Evolutionary conservation across 331 rosid genomes (phyloP).

Genomic region (Malus hybrid): DNA sequence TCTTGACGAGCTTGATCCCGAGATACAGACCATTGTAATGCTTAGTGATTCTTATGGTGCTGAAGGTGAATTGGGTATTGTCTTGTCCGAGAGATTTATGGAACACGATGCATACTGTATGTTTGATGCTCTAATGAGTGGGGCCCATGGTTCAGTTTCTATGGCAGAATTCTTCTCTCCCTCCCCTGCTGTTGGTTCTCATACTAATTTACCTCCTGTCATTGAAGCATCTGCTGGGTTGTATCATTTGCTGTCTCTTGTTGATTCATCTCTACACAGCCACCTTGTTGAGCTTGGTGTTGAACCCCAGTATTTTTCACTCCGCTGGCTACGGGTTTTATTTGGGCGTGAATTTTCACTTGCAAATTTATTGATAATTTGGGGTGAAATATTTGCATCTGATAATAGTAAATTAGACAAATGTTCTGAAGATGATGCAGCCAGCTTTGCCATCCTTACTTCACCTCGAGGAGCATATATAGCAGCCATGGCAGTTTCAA

Average conservation of each 20-base stretch:
- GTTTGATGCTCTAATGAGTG: constrained; percentile 91
- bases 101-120: constrained; percentile 93
- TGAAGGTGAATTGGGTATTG: constrained; percentile 95
- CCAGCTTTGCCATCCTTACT: constrained; percentile 47
- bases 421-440: constrained; percentile 36
- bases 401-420: constrained; percentile 51
- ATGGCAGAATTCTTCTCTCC: constrained; percentile 93
- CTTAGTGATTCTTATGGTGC: constrained; percentile 90
- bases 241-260: constrained; percentile 70
- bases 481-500: constrained; percentile 83
- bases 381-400: constrained; percentile 90
- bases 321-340: constrained; percentile 95
- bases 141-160: constrained; percentile 62
- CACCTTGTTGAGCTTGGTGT: constrained; percentile 93
- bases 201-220: constrained; percentile 72
- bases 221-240: constrained; percentile 87
- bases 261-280: constrained; percentile 73
- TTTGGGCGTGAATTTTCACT: constrained; percentile 97
- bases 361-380: constrained; percentile 61
- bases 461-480: constrained; percentile 89
- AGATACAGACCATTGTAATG: constrained; percentile 62
- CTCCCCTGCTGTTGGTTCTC: constrained; percentile 57
- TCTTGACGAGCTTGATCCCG: constrained; percentile 81
- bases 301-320: constrained; percentile 97
- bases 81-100: constrained; percentile 85